Base-by-base conservation (phyloP, 1,284 basidiomycete genomes). In the Cutaneotrichosporon cavernicola region DNA sequence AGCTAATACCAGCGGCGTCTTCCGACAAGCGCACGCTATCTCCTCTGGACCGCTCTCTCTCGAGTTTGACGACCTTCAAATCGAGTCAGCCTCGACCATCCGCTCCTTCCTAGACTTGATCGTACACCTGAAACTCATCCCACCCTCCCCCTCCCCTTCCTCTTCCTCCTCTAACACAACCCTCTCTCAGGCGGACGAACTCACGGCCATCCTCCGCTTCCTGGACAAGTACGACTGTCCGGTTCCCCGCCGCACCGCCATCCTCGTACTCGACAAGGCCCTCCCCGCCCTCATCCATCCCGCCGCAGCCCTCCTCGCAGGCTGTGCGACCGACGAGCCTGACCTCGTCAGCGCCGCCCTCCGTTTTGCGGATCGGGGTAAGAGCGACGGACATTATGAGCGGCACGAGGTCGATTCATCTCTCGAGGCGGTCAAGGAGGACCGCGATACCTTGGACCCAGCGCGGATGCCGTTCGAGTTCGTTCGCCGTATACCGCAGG, bases 211-310 rank as follows among this genome's bases (percentile, higher is more conserved):
- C 7, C 22, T 50, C 32, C n/a, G 21, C 31, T 62, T 62, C 32
- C 43, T 53, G 22, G 34, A 56, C 21, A 62, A 62, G 52, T 62
- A 56, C 60, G 60, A 62, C n/a, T 61, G 60, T n/a, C 40, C 43
- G 1, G 60, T 56, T 6, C 21, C 38, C 13, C 55, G 55, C 13
- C 36, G 38, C 26, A 56, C 38, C 5, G 38, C 55, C 14, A 30
- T 36, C 36, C 38, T 56, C 11, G 38, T 56, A 4, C 36, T 56
- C 22, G 55, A 56, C 11, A 56, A 43, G 38, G 8, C 13, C 21
- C 38, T 56, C 10, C 55, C 55, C 11, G 21, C 38, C 21, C 21
- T 10, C 22, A 56, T 56, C 38, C 38, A 56, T 38, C 55, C 55
- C n/a, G 55, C 55, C 4, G 55, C 55, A 9, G 55, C 55, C 38